A percentile compares a stretch with the other conserved stretches of the same genome.
Conservation (phyloP, 208 protist species). For the Porcisia hertigi region DNA sequence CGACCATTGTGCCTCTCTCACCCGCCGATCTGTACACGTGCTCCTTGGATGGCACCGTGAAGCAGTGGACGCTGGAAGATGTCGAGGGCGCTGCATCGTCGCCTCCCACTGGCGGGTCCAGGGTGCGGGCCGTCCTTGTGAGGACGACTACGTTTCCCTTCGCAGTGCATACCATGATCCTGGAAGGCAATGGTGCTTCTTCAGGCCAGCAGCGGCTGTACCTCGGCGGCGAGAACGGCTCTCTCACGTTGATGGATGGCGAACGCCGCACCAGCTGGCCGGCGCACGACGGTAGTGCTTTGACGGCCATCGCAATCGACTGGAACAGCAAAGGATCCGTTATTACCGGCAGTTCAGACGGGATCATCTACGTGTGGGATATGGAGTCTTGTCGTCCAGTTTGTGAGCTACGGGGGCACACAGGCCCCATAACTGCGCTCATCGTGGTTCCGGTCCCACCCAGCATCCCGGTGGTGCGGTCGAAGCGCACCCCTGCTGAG, state of each 20-base stretch:
- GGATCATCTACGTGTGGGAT: conserved; percentile 76
- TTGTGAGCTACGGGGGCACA: conserved; percentile 66
- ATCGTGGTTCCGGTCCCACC: conserved; percentile 31
- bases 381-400: conserved; percentile 51
- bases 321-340: conserved; percentile 33
- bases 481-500: conserved; percentile 9
- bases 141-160: conserved; percentile 47
- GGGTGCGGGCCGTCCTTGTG: conserved; percentile 27
- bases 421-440: conserved; percentile 56
- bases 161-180: conserved; percentile 50
- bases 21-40: conserved; percentile 60
- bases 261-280: conserved; percentile 54
- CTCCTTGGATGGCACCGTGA: conserved; percentile 74
- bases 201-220: conserved; percentile 36
- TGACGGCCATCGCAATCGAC: conserved; percentile 65
- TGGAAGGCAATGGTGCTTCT: conserved; percentile 13
- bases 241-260: conserved; percentile 64
- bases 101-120: conserved; percentile 15
- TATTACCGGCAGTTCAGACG: conserved; percentile 76
- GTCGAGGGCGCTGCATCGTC: conserved; percentile 2
- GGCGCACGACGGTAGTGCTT: conserved; percentile 53
- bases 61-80: conserved; percentile 59
- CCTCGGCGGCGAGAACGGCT: conserved; percentile 66
- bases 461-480: conserved; percentile 20
- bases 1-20: conserved; percentile 46